Evolutionary conservation across 371 early-diverging fungal genomes (phyloP).

Genomic region (Mortierella sp.): DNA sequence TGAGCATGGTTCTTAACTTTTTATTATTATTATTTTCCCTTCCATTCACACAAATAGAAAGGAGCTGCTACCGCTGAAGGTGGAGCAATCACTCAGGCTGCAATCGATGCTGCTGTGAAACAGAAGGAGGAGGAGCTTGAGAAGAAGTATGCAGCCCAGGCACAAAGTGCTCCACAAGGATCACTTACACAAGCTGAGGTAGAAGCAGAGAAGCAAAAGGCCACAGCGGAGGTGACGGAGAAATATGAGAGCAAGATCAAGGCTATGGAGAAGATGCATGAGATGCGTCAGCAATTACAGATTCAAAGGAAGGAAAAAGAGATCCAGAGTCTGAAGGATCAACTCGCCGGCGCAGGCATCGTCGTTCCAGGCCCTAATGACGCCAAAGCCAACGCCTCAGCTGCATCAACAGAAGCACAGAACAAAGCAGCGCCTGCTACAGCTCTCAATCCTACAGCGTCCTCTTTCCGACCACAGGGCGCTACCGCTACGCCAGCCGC

Average conservation of each 20-base stretch:
- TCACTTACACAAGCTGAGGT: constrained; percentile 18
- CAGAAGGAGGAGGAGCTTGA: constrained; percentile 29
- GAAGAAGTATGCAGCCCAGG: constrained; percentile 24
- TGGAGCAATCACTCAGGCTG: constrained; percentile 16
- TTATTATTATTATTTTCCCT: too few relatives aligned
- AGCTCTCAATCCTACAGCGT: constrained; percentile 14
- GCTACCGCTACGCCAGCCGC: constrained; percentile 1
- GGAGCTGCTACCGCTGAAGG: too few relatives aligned
- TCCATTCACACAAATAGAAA: too few relatives aligned
- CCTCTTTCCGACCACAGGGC: constrained; percentile 19
- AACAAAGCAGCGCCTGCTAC: not conserved
- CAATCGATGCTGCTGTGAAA: constrained; percentile 29
- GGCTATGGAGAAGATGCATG: constrained; percentile 30
- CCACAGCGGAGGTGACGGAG: constrained; percentile 13
- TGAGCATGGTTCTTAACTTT: too few relatives aligned
- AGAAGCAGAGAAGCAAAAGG: constrained; percentile 31
- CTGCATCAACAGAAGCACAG: not conserved
- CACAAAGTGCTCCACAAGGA: constrained; percentile 8
- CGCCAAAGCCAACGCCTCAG: not conserved
- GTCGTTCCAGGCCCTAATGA: not conserved
- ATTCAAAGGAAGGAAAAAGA: constrained; percentile 40
- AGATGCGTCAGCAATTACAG: constrained; percentile 39
- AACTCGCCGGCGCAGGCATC: constrained; percentile 20
- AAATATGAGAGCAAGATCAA: constrained; percentile 41
- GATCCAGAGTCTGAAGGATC: constrained; percentile 27